Base-by-base conservation (phyloP, 768 basidiomycete species). In the Arthromyces matolae region DNA sequence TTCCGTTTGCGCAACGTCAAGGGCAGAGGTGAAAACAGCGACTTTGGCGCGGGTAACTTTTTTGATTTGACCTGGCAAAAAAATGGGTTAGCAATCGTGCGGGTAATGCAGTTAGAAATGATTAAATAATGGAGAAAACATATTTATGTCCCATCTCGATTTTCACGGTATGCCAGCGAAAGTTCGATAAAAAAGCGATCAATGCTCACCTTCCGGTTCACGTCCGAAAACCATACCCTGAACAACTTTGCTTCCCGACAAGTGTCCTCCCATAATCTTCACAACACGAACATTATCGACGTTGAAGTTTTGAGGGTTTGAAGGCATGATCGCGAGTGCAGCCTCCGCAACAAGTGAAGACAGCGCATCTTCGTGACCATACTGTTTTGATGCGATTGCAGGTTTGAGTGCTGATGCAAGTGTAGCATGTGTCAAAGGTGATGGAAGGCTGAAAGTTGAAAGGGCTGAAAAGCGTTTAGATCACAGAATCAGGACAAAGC, bases 241-340 rank as follows among this genome's bases (percentile, higher is more conserved):
- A 5, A 99, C 88, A 5, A 99, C 94, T 47, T 77, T 81, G 68
- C 93, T 95, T 19, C 75, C 79, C 3, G 82, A 66, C n/a, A 99
- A 70, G 59, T 79, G 88, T 25, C 96, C 91, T 47, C 96, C 96
- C 82, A 99, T 86, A 52, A 99, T 97, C 71, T 98, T 99, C 60
- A 99, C 96, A 20, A 99, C 95, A 8, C 96, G 84, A 0, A 99
- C 90, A 58, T 93, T 94, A 68, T 99, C 96, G 23, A 98, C 93
- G 67, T 96, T 97, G 80, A 98, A 99, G 67, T 91, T 85, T 62
- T 86, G 86, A 7, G 83, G 81, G 63, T 89, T 90, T 1, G 75
- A 64, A 4, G 93, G 91, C 93, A 98, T 96, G 56, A 97, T 86
- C 2, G 84, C 79, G 20, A 98, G 69, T 0, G 93, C 89, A 1